Base-by-base conservation (phyloP, 352 stramenopile species). In the Pythium dissimile region DNA sequence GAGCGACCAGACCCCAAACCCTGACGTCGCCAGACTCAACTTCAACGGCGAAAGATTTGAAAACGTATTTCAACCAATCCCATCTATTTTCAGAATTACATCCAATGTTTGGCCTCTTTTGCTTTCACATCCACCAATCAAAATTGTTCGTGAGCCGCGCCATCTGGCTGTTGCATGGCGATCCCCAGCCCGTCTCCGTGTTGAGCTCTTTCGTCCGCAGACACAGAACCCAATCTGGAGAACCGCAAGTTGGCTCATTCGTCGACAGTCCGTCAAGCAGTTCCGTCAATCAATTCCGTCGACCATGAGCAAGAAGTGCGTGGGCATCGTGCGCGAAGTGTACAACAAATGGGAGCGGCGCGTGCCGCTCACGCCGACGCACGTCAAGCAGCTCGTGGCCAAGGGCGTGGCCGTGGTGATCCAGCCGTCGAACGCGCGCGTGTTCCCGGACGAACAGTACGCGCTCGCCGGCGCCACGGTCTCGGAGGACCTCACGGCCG, bases 331-430 rank as follows among this genome's bases (percentile, higher is more conserved):
- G 21, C 82, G 90, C 45, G 94, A 98, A 62, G 91, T 92, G 39
- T 98, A 98, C 71, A 92, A 96, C 68, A 97, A 97, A 58, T 98
- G 94, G 94, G 94, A 98, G 77, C 86, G 93, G n/a, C 88, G 94
- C 52, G 83, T 82, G 56, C 93, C 88, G 56, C 77, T 98, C 50
- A 97, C 88, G 28, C 94, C 94, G 9, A 53, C 79, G 43, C 92
- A 98, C 63, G 92, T 98, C 16, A 56, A 82, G 59, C 62, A 92
- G 62, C 80, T 96, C 38, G 80, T 95, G 46, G 51, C 80, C 47
- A 74, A 68, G 47, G 89, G 93, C 46, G 72, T 96, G 12, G 71
- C 94, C 43, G 90, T 99, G 27, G 69, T 97, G 23, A 93, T 99
- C 48, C 94, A 99, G 72, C 93, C 94, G 32, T 96, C 84, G 51